Percentiles rank a stretch among this genome's conserved stretches.
phyloP scores from a whole-genome alignment of 441 rosid genomes.

The Populus hybrid region DNA sequence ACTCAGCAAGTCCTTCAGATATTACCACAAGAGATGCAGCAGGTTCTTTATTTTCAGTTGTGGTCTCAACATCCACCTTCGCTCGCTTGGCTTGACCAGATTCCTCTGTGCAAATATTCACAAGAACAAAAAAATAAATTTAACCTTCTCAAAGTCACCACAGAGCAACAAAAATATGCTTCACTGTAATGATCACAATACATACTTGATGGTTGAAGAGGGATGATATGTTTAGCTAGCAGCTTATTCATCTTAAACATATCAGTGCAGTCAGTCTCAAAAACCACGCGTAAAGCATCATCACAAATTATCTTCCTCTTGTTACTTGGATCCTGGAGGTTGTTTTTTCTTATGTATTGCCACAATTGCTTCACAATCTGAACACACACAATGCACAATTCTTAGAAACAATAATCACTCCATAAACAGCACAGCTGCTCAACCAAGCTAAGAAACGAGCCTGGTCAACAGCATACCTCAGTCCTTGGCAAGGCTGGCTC shows the following conservation, averaged over 20 bases:
- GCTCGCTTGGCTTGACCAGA: slow-evolving; percentile 57
- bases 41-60: slow-evolving; percentile 34
- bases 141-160: background rate
- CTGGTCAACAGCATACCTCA: slow-evolving; percentile 42
- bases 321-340: slow-evolving; percentile 97
- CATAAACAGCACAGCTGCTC: background rate
- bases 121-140: background rate
- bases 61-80: slow-evolving; percentile 56
- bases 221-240: slow-evolving; percentile 80
- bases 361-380: slow-evolving; percentile 96
- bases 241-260: slow-evolving; percentile 98
- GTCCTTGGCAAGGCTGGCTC: slow-evolving; percentile 94
- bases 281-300: slow-evolving; percentile 76
- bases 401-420: background rate
- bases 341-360: slow-evolving; percentile 95
- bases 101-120: slow-evolving; percentile 73
- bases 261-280: slow-evolving; percentile 96
- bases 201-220: slow-evolving; percentile 80
- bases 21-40: slow-evolving; percentile 16
- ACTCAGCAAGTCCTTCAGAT: slow-evolving; percentile 31
- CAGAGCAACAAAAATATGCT: background rate
- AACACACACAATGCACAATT: slow-evolving; percentile 15
- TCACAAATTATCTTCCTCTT: slow-evolving; percentile 94
- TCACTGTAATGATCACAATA: background rate
- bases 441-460: background rate